phyloP scores from a whole-genome alignment of 2,329 filamentous ascomycete species.

The Mycosphaerella arachidis region DNA sequence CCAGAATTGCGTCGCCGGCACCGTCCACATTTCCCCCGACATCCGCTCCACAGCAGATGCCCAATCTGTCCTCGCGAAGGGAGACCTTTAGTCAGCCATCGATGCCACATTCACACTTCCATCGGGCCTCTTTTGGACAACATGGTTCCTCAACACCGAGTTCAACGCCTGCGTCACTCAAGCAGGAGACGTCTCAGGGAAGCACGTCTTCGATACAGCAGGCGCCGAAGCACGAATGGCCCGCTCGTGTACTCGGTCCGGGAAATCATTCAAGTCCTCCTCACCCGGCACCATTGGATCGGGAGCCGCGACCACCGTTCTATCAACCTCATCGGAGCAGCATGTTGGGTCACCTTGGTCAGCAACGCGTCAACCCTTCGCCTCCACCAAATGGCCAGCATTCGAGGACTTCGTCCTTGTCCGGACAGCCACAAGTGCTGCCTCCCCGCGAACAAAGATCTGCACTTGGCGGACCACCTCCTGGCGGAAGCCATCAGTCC shows the following conservation, averaged over 20 bases:
- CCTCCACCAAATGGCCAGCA: conserved; percentile 34
- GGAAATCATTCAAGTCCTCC: conserved; percentile 22
- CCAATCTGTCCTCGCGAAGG: conserved; percentile 18
- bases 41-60: conserved; percentile 17
- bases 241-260: conserved; percentile 18
- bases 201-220: conserved; percentile 15
- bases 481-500: conserved; percentile 20
- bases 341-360: conserved; percentile 27
- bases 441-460: conserved; percentile 23
- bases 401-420: conserved; percentile 33
- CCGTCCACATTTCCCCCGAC: conserved; percentile 15
- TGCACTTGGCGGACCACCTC: conserved; percentile 14
- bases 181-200: conserved; percentile 25
- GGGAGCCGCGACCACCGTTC: conserved; percentile 27
- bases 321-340: conserved; percentile 28
- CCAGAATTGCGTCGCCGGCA: conserved; percentile 25
- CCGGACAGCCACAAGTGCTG: conserved; percentile 17
- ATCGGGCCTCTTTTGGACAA: conserved; percentile 21
- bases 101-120: conserved; percentile 24
- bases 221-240: conserved; percentile 26
- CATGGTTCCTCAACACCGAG: conserved; percentile 19
- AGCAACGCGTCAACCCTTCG: conserved; percentile 31
- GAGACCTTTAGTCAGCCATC: conserved; percentile 28
- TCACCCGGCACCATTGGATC: conserved; percentile 24
- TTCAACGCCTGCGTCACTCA: conserved; percentile 19